Conservation (phyloP, 371 early-diverging fungal genomes). For the Lichtheimia corymbifera region DNA sequence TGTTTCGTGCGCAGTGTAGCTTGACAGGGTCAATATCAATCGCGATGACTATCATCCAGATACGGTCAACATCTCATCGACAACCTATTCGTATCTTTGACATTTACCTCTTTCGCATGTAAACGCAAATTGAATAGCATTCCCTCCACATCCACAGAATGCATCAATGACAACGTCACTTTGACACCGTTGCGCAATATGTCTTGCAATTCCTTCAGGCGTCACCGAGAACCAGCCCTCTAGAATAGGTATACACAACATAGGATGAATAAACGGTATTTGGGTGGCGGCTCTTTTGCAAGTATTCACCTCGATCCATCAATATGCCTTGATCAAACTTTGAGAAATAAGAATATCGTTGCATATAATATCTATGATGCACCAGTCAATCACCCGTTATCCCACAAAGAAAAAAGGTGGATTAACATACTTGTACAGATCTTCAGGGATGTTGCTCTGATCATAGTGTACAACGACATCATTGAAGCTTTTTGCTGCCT, state of each 20-base stretch:
- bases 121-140: conserved; percentile 93
- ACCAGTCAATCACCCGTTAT: background rate
- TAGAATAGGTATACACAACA: conserved; percentile 10
- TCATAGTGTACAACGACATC: conserved; percentile 32
- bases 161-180: conserved; percentile 84
- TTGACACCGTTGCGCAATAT: conserved; percentile 78
- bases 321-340: conserved; percentile 83
- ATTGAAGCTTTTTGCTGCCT: conserved; percentile 15
- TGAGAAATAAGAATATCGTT: conserved; percentile 82
- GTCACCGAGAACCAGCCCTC: conserved; percentile 98
- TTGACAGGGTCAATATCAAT: conserved; percentile 88
- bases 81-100: background rate
- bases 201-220: conserved; percentile 85
- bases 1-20: conserved; percentile 80
- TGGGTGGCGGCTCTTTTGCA: background rate
- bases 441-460: conserved; percentile 24
- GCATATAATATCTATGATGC: conserved; percentile 77
- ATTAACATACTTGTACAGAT: conserved; percentile 28
- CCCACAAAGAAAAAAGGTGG: background rate
- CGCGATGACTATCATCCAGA: conserved; percentile 71
- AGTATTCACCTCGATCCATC: conserved; percentile 72
- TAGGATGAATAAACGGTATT: background rate
- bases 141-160: conserved; percentile 96
- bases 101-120: conserved; percentile 70
- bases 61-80: background rate